Conservation (phyloP, 2,329 filamentous ascomycete genomes). For the Pseudogymnoascus sp. region DNA sequence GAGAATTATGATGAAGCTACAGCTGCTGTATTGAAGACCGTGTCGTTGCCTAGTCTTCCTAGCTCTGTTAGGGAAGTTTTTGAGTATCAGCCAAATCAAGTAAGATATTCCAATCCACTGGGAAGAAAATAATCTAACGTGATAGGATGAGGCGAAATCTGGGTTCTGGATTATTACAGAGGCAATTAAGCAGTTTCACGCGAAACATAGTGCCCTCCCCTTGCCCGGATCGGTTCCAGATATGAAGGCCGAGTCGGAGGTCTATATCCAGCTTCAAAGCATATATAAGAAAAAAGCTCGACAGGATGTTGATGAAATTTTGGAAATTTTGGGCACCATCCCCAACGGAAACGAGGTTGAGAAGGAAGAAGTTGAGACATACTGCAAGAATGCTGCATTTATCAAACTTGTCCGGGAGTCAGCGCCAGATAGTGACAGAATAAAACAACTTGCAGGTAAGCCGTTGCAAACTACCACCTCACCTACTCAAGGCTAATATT, state of each 20-base stretch:
- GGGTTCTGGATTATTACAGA: slow-evolving; percentile 86
- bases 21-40: slow-evolving; percentile 78
- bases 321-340: slow-evolving; percentile 51
- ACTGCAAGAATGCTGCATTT: slow-evolving; percentile 92
- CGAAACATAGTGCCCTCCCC: slow-evolving; percentile 65
- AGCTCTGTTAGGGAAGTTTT: slow-evolving; percentile 72
- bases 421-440: not conserved
- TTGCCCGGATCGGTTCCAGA: slow-evolving; percentile 84
- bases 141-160: slow-evolving; percentile 42
- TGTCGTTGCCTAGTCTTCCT: slow-evolving; percentile 62
- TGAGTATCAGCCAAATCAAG: slow-evolving; percentile 48
- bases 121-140: not conserved
- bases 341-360: slow-evolving; percentile 49
- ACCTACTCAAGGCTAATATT: slow-evolving; percentile 13
- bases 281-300: slow-evolving; percentile 88
- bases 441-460: slow-evolving; percentile 8
- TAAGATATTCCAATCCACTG: slow-evolving; percentile 33
- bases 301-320: slow-evolving; percentile 68
- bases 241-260: slow-evolving; percentile 90
- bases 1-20: slow-evolving; percentile 96
- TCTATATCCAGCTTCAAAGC: slow-evolving; percentile 86
- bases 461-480: not conserved
- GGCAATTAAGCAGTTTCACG: slow-evolving; percentile 71
- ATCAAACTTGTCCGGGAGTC: slow-evolving; percentile 69
- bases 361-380: slow-evolving; percentile 72